These are phyloP conservation scores for Leccinum boreale DNA, from an alignment of 768 basidiomycete species.

Conservation along the genomic window DNA sequence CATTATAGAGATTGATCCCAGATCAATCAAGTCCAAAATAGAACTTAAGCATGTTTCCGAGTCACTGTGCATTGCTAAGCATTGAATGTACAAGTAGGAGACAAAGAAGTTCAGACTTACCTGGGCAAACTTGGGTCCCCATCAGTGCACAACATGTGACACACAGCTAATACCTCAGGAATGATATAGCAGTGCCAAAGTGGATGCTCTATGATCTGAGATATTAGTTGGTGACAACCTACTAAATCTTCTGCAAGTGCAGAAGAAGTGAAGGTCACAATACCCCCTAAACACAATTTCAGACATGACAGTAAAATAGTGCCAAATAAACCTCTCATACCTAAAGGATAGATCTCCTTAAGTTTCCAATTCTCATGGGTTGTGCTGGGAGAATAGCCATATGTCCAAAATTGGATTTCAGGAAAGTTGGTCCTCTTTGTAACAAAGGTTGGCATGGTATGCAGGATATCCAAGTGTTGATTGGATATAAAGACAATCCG, in stretches of 20 bases:
- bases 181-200: constrained; percentile 67
- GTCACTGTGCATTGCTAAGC: constrained; percentile 1
- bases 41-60: constrained; percentile 11
- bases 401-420: constrained; percentile 60
- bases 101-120: constrained; percentile 5
- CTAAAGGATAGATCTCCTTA: constrained; percentile 63
- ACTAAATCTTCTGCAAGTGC: constrained; percentile 54
- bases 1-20: constrained; percentile 54
- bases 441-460: constrained; percentile 47
- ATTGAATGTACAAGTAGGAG: background rate
- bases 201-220: constrained; percentile 54
- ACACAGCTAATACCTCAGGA: constrained; percentile 59
- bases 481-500: constrained; percentile 66
- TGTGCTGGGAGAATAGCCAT: constrained; percentile 59
- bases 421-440: constrained; percentile 43
- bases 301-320: background rate
- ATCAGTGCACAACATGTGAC: constrained; percentile 12
- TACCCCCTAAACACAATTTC: constrained; percentile 49
- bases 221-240: constrained; percentile 46
- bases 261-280: constrained; percentile 66
- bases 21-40: constrained; percentile 38
- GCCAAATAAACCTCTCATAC: constrained; percentile 35
- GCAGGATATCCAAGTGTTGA: constrained; percentile 48
- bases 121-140: background rate
- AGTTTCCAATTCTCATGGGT: constrained; percentile 57